Evolutionary conservation across 1,284 basidiomycete species (phyloP), one percentile per base, ranked within the genome.

Genomic region (Irpex lacteus): DNA sequence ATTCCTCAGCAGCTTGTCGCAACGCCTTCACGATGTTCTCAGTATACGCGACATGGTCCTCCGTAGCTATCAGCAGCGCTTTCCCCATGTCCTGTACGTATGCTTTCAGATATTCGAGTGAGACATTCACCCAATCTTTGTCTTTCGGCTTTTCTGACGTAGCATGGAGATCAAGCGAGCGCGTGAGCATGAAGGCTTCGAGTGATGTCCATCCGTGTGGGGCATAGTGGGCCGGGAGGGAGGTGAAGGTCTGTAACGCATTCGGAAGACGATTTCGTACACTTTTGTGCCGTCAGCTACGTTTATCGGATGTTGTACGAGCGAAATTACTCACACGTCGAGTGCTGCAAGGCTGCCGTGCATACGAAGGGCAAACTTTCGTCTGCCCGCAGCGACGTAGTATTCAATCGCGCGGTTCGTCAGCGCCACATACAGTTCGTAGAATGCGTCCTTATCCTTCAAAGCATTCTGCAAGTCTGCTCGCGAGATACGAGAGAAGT

Each of bases 311-410:
- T 44, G 4, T n/a, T 44, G 2, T 2, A 52, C 18, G 34, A 52
- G 36, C 8, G 52, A 50, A 9, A 32, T 9, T 19, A 79, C 91
- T 70, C 78, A 96, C 94, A 91, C 75, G 69, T 98, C 93, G 19
- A 98, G 84, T 6, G 91, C 91, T 0, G 95, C 96, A 2, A 98
- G 80, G 70, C 85, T 88, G 1, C 90, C 91, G 70, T 95, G 93
- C 55, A 98, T 78, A 70, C 91, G 91, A 52, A 96, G 77, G 1
- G 93, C 92, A 70, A 92, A 94, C 71, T 96, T 92, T 58, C 89
- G 84, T 59, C 95, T 86, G 4, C 90, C 90, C 13, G 91, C 89
- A 64, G 86, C 88, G 53, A 88, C 88, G 71, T 95, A 98, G 64
- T 91, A 83, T 54, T 92, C 88, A 57, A 97, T 90, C 6, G 93